Evolutionary conservation across 1,139 yeast species (phyloP).

Genomic region (Hansenula sp.): DNA sequence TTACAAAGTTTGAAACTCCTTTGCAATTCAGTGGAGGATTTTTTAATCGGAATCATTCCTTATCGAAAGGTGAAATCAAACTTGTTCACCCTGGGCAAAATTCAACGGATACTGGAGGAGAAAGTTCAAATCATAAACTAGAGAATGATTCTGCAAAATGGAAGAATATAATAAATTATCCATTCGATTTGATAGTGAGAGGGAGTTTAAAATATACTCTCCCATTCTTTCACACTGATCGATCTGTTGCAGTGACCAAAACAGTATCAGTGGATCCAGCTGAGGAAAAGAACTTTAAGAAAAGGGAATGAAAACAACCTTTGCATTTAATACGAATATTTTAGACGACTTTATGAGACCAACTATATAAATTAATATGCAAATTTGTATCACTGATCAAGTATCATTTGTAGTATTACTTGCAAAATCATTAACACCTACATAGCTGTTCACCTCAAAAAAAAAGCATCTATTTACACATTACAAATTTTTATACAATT

Average conservation of each 20-base stretch:
- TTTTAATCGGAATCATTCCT: conserved; percentile 52
- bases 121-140: conserved; percentile 28
- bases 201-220: conserved; percentile 78
- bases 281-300: conserved; percentile 5
- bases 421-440: too few relatives aligned
- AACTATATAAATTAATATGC: too few relatives aligned
- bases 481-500: neutral
- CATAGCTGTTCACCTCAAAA: too few relatives aligned
- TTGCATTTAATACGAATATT: too few relatives aligned
- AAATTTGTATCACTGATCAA: too few relatives aligned
- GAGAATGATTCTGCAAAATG: conserved; percentile 48
- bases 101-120: conserved; percentile 38
- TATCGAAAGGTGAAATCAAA: conserved; percentile 65
- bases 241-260: conserved; percentile 61
- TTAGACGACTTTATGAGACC: too few relatives aligned
- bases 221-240: conserved; percentile 54
- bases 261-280: conserved; percentile 55
- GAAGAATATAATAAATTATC: conserved; percentile 71
- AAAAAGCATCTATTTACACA: neutral
- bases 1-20: conserved; percentile 64
- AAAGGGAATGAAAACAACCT: too few relatives aligned
- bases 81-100: conserved; percentile 72
- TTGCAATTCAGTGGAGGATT: conserved; percentile 75
- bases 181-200: conserved; percentile 80
- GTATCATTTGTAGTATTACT: too few relatives aligned